Base-by-base conservation (phyloP, 2,329 filamentous ascomycete genomes). In the Curvularia spicifera region DNA sequence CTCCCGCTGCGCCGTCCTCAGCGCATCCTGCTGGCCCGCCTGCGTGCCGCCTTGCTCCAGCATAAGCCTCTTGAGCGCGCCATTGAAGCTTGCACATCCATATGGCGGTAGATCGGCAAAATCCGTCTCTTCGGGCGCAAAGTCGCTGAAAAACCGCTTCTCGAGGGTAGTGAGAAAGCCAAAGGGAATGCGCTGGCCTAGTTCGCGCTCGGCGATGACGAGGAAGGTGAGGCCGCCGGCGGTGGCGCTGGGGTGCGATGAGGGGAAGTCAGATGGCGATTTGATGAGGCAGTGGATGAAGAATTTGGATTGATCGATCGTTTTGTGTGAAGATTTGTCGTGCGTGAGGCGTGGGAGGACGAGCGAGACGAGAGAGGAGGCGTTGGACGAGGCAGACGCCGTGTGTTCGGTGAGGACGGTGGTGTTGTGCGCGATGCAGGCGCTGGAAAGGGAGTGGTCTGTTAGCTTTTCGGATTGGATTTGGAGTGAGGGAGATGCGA, bases 251-350 rank as follows among this genome's bases (percentile, higher is more conserved):
- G 81, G 29, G 29, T 31, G 29, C 29, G 29, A 31, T 4, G 29
- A 31, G 29, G 29, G 81, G 72, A 89, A 85, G 69, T 85, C 85
- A 3, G 88, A 89, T 9, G 92, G 89, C 0, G 92, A 88, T 74
- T 95, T 91, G 71, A 93, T 87, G 74, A 98, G 90, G 83, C 96
- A 97, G 84, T 99, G 94, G 78, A 98, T 95, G 83, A 95, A 92
- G 78, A 96, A 89, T 59, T 89, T 83, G 79, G 93, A 91, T 78
- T 97, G 93, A 40, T 92, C 96, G 81, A 96, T 97, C 53, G 94
- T 98, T 66, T 96, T 87, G 80, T 97, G 97, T 74, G 96, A 88
- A 0, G 93, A 84, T 29, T 84, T 81, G 64, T 83, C 80, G 81
- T 99, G 95, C 55, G 85, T 84, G 82, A 99, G 96, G 78, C 97